Evolutionary conservation across 495 filamentous ascomycete genomes (phyloP).

Genomic region (Venustampulla echinocandica): DNA sequence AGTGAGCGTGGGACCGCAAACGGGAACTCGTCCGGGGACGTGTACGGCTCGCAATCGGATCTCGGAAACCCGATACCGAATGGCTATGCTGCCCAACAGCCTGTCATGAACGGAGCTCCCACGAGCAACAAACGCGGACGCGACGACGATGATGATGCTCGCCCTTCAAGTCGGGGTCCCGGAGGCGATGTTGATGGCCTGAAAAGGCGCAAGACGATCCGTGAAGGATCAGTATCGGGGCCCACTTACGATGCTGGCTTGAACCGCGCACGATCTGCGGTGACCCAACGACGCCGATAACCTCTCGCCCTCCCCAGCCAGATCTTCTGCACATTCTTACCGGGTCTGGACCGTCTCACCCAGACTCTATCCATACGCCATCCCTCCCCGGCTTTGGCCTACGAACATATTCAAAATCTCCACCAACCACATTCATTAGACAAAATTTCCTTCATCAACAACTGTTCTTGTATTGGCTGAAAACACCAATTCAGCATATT

Average conservation of each 20-base stretch:
- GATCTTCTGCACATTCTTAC: constrained; percentile 19
- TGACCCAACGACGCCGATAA: constrained; percentile 31
- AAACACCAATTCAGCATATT: constrained; percentile 16
- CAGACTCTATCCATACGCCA: constrained; percentile 11
- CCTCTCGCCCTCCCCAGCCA: neutral
- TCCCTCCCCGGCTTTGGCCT: constrained; percentile 11
- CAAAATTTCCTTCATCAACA: constrained; percentile 23
- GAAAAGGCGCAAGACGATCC: constrained; percentile 80
- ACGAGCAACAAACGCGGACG: constrained; percentile 71
- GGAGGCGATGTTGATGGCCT: constrained; percentile 47
- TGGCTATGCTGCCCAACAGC: constrained; percentile 44
- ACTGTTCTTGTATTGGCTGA: constrained; percentile 23
- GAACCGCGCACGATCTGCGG: constrained; percentile 34
- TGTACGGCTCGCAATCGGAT: constrained; percentile 56
- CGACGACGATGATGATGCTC: constrained; percentile 63
- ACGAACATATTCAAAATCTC: constrained; percentile 19
- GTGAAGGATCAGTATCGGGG: constrained; percentile 44
- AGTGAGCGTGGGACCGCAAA: constrained; percentile 69
- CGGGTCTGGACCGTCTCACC: neutral
- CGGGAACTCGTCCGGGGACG: constrained; percentile 52
- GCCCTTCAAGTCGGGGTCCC: constrained; percentile 53
- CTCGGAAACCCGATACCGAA: constrained; percentile 51
- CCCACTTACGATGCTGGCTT: constrained; percentile 39
- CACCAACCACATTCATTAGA: constrained; percentile 20
- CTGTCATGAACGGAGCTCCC: constrained; percentile 59